Conservation (phyloP, 202 grass and related monocot genomes). For the Setaria viridis region DNA sequence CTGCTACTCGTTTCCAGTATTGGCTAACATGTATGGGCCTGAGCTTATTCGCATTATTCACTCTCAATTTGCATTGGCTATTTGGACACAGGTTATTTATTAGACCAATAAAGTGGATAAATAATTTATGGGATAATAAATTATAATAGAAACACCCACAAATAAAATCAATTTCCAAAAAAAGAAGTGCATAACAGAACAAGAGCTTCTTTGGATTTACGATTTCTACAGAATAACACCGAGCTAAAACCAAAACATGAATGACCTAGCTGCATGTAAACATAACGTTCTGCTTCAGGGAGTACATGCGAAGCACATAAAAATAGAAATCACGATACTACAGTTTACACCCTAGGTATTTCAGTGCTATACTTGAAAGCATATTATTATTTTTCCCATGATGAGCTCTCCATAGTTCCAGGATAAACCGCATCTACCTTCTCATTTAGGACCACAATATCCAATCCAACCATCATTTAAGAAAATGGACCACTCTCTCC, state of each 20-base stretch:
- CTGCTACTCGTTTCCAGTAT: background rate
- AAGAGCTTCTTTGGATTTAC: background rate
- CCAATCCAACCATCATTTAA: conserved; percentile 38
- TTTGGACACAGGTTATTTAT: background rate
- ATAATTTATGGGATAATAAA: background rate
- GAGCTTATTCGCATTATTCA: background rate
- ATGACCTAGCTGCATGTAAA: background rate
- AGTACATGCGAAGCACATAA: background rate
- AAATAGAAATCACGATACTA: conserved; percentile 2
- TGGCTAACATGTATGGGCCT: background rate
- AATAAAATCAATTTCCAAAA: background rate
- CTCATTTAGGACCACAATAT: conserved; percentile 43
- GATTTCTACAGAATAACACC: background rate
- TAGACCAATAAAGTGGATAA: background rate
- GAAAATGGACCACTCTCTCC: conserved; percentile 40
- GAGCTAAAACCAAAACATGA: background rate
- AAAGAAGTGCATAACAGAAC: background rate
- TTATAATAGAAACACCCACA: background rate
- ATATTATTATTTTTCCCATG: background rate
- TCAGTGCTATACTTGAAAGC: background rate
- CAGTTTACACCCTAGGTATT: background rate
- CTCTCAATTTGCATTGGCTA: background rate
- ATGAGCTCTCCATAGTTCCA: conserved; percentile 10
- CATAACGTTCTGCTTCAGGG: conserved; percentile 20
- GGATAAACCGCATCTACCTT: conserved; percentile 8